Evolutionary conservation across 257 asterid genomes (phyloP), one percentile per base, ranked within the genome.

Genomic region (Gentiana dahurica): DNA sequence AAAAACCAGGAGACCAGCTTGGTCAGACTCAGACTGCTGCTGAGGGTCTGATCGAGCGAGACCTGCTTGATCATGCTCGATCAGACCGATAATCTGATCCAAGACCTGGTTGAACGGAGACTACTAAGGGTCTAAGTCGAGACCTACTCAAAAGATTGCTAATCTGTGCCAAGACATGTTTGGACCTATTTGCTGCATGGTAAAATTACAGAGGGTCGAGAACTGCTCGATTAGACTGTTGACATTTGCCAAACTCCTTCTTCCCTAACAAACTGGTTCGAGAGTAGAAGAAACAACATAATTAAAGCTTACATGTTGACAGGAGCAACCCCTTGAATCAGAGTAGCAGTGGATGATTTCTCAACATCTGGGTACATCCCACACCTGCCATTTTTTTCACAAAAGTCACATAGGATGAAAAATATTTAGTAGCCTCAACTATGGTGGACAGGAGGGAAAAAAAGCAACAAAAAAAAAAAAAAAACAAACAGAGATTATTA

Each of bases 341-440:
- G 53, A 51, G 66, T 12, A 5, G 48, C n/a, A 37, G 47, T 50
- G 1, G 64, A 13, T 36, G 55, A 4, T 13, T 38, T 54, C 67
- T 67, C 77, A 32, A 72, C 12, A 35, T 72, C 77, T 3, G 77
- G 67, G 55, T 71, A 61, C 69, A 57, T 62, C 53, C 66, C 70
- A 55, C 67, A 65, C 65, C 75, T 59, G 71, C 66, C 36, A 51
- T 7, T 2, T 41, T 5, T 41, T 5, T 10, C 6, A 41, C 46
- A 41, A 5, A 41, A 5, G 36, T 12, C 53, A 52, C 51, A 34
- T 5, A 58, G 13, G 51, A 12, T 9, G 35, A 39, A 11, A 41
- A 24, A 35, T 39, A 10, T 53, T 12, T 11, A 41, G 41, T 36
- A 2, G 7, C 2, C 12, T 12, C 33, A 11, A 24, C 4, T 52